Percentiles rank a stretch among this genome's conserved stretches.
Conservation (phyloP, 1,284 basidiomycete genomes). For the Gymnopus androsaceus region DNA sequence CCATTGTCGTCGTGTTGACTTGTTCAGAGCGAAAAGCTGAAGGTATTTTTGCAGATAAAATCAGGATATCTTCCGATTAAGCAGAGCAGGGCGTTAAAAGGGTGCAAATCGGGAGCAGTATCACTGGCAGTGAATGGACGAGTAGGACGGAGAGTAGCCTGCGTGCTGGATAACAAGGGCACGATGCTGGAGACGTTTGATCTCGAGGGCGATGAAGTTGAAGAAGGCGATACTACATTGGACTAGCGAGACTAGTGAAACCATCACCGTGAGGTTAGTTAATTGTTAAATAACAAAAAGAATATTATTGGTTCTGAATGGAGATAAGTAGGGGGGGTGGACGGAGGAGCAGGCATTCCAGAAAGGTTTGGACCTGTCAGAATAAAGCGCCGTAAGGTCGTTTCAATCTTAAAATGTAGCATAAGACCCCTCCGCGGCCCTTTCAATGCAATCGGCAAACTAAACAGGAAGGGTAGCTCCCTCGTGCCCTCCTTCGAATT, state of each 20-base stretch:
- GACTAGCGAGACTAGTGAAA: constrained; percentile 34
- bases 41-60: constrained; percentile 45
- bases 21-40: constrained; percentile 14
- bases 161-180: constrained; percentile 66
- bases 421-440: no score
- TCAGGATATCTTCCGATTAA: constrained; percentile 54
- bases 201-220: constrained; percentile 67
- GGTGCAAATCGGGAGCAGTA: constrained; percentile 51
- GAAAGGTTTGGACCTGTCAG: constrained; percentile 27
- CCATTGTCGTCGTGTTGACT: constrained; percentile 24
- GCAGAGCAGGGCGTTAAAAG: constrained; percentile 56
- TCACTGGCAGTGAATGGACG: constrained; percentile 74
- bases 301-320: constrained; percentile 28
- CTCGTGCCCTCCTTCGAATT: constrained; percentile 61
- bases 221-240: constrained; percentile 42
- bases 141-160: constrained; percentile 70
- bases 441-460: constrained; percentile 17
- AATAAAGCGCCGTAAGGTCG: constrained; percentile 39
- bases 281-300: background rate
- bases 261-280: constrained; percentile 6
- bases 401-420: constrained; percentile 50
- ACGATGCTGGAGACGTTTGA: constrained; percentile 70
- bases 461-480: constrained; percentile 47
- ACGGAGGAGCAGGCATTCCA: background rate
- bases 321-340: constrained; percentile 30